Evolutionary conservation across 2,329 filamentous ascomycete genomes (phyloP).

Genomic region (Penicillium sp.): DNA sequence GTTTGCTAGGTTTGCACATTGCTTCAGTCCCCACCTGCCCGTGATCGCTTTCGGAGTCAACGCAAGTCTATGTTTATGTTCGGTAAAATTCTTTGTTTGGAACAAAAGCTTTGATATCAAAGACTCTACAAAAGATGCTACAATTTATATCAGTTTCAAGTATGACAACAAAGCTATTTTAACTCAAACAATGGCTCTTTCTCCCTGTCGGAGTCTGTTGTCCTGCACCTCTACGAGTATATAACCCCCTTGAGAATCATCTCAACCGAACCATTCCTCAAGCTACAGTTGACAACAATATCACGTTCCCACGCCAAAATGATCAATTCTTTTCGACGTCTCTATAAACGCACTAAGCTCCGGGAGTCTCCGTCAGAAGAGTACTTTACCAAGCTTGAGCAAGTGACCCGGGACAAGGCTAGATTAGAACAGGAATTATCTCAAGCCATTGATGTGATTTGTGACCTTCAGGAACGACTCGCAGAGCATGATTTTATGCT

Average conservation of each 20-base stretch:
- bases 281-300: not conserved
- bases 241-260: not conserved
- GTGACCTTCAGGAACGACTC: conserved; percentile 5
- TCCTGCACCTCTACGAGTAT: not conserved
- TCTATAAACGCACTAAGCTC: not conserved
- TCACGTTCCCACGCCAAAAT: not conserved
- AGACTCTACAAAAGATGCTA: not conserved
- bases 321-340: not conserved
- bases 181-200: not conserved
- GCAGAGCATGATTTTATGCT: conserved; percentile 17
- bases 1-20: no score
- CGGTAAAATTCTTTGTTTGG: not conserved
- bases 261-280: not conserved
- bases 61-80: not conserved
- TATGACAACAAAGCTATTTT: not conserved
- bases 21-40: not conserved
- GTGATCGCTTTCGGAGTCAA: not conserved
- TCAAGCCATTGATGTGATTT: conserved; percentile 8
- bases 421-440: conserved; percentile 5
- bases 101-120: not conserved
- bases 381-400: no score
- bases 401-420: conserved; percentile 5
- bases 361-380: not conserved
- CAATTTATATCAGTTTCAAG: no score
- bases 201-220: no score